Conservation (phyloP, 345 rosid genomes). For the Pugionium cornutum region DNA sequence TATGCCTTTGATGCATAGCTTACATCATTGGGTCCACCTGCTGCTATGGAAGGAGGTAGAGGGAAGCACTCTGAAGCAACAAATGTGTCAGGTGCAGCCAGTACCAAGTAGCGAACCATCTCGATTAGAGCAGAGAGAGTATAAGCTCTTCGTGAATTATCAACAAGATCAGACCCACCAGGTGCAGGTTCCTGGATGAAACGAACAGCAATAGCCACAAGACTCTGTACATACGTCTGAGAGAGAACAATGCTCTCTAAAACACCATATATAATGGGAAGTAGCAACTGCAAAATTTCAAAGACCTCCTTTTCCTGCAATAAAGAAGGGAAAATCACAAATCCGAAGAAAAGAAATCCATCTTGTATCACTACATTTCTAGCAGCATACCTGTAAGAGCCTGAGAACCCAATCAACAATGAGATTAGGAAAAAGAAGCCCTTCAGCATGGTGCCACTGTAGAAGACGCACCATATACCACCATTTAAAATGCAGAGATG, state of each 20-base stretch:
- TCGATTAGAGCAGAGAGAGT: conserved; percentile 83
- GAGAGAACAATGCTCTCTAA: conserved; percentile 82
- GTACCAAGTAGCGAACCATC: conserved; percentile 87
- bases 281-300: conserved; percentile 81
- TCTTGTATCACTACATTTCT: conserved; percentile 9
- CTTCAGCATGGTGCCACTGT: conserved; percentile 94
- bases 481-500: conserved; percentile 88
- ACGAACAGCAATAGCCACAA: conserved; percentile 74
- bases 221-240: conserved; percentile 79
- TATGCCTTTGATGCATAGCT: conserved; percentile 64
- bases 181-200: conserved; percentile 87
- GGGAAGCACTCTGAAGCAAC: conserved; percentile 96
- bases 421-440: conserved; percentile 82
- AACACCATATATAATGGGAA: conserved; percentile 85
- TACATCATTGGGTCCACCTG: conserved; percentile 68
- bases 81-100: conserved; percentile 93
- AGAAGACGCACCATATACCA: conserved; percentile 90
- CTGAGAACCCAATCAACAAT: conserved; percentile 93
- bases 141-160: conserved; percentile 95
- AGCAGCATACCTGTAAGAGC: conserved; percentile 70
- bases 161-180: conserved; percentile 92
- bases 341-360: conserved; percentile 15
- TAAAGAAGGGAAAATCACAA: conserved; percentile 30
- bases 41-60: conserved; percentile 71
- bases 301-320: conserved; percentile 81